phyloP scores from a whole-genome alignment of 208 protist species.

The Leptomonas seymouri region DNA sequence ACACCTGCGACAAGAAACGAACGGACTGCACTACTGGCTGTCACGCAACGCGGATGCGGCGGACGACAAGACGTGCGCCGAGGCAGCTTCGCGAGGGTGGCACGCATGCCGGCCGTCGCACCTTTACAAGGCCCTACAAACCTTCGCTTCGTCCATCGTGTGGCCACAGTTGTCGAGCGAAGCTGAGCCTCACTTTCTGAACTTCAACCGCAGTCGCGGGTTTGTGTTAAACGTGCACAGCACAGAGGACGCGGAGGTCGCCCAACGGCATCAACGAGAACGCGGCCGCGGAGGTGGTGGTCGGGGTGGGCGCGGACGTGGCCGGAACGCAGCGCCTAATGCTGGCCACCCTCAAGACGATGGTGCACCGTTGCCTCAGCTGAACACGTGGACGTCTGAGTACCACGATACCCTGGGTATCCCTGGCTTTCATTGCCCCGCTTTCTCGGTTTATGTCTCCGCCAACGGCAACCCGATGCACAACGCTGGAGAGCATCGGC shows the following conservation, averaged over 20 bases:
- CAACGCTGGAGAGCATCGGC: not conserved
- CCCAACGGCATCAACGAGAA: not conserved
- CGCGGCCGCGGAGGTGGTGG: not conserved
- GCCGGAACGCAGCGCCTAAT: not conserved
- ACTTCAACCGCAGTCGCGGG: slow-evolving; percentile 6
- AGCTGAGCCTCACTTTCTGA: not conserved
- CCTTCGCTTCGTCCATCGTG: slow-evolving; percentile 21
- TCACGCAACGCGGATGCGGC: slow-evolving; percentile 1
- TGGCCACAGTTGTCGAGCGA: slow-evolving; percentile 11
- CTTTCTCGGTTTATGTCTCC: slow-evolving; percentile 10
- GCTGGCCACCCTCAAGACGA: not conserved
- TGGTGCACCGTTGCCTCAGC: not conserved
- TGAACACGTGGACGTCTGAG: slow-evolving; percentile 14
- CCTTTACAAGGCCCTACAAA: slow-evolving; percentile 5
- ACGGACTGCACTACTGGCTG: slow-evolving; percentile 23
- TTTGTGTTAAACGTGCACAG: not conserved
- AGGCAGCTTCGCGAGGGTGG: slow-evolving; percentile 22
- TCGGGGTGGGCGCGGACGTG: not conserved
- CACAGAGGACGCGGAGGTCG: not conserved
- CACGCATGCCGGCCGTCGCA: slow-evolving; percentile 9
- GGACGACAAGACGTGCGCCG: slow-evolving; percentile 19
- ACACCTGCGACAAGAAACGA: slow-evolving; percentile 49
- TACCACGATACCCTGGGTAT: too few relatives aligned
- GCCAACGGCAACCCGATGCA: not conserved
- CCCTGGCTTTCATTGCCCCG: slow-evolving; percentile 8